Evolutionary conservation across 345 rosid species (phyloP), one percentile per base, ranked within the genome.

Genomic region (Salix exigua): DNA sequence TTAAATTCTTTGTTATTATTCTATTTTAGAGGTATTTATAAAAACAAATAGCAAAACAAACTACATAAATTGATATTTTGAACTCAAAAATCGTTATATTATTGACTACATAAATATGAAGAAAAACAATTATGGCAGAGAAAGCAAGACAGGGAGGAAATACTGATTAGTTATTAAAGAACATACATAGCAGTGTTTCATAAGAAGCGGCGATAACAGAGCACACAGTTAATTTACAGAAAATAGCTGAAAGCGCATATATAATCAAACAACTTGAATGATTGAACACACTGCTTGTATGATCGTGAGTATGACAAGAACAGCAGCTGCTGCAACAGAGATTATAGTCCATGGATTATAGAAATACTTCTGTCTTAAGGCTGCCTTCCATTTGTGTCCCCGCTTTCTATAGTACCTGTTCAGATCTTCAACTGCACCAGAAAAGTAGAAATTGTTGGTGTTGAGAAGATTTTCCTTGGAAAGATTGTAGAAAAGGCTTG

Each of bases 271-370:
- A 33, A 33, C 35, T 33, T 55, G 61, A 73, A n/a, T 26, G 71
- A 38, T 38, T 21, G 38, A 16, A 60, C 71, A 67, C 21, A 19
- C 35, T 33, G 82, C 25, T 51, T 78, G 79, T 55, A 78, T 48
- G 21, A 74, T 6, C 25, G 71, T 71, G 6, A 78, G 71, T 1
- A 78, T 0, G 46, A 82, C 79, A 17, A 78, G 38, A 46, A 75
- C 16, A 18, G 16, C 26, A 7, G 79, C 79, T 19, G 74, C 79
- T 38, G 61, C 21, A 23, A 78, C 71, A 17, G 82, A 82, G 67
- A 78, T 74, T 26, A 18, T 4, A 2, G 77, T 71, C 84, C 82
- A 71, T 48, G 85, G 85, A 61, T 18, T 75, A 25, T 61, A 42
- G 74, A 82, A 82, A 46, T 82, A 71, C 8, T 72, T 30, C 10